A percentile compares a stretch with the other conserved stretches of the same genome.
Conservation (phyloP, 1,284 basidiomycete genomes). For the Cerrena zonata region DNA sequence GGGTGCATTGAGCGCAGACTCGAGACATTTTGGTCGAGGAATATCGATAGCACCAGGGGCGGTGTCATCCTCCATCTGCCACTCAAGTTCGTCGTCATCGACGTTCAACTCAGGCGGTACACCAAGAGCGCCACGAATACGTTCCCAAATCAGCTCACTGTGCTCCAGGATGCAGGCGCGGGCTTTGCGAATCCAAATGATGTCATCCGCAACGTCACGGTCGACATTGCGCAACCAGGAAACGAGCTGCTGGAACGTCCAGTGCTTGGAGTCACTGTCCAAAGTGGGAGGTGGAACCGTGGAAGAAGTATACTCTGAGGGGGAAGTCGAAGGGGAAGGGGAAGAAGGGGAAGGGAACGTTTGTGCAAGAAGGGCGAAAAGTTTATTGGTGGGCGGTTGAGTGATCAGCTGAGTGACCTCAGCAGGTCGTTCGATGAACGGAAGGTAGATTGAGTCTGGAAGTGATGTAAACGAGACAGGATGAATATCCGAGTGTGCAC, state of each 20-base stretch:
- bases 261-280: conserved; percentile 44
- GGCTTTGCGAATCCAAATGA: conserved; percentile 55
- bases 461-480: conserved; percentile 64
- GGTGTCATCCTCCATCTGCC: conserved; percentile 4
- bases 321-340: conserved; percentile 14
- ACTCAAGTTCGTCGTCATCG: conserved; percentile 35
- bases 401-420: conserved; percentile 62
- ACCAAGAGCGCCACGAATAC: conserved; percentile 72
- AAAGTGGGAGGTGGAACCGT: conserved; percentile 17
- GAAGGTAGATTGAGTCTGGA: conserved; percentile 63
- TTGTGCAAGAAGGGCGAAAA: conserved; percentile 66
- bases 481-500: conserved; percentile 21
- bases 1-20: conserved; percentile 5
- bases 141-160: conserved; percentile 77
- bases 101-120: conserved; percentile 71
- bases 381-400: conserved; percentile 54
- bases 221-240: conserved; percentile 57
- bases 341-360: conserved; percentile 42
- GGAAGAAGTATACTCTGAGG: neutral
- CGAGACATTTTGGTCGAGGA: neutral
- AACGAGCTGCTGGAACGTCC: conserved; percentile 55
- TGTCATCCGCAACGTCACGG: conserved; percentile 53
- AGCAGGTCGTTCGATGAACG: conserved; percentile 66
- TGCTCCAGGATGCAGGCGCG: conserved; percentile 63
- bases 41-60: neutral